Evolutionary conservation across 2,329 filamentous ascomycete species (phyloP).

Genomic region (Diaporthe longicolla): DNA sequence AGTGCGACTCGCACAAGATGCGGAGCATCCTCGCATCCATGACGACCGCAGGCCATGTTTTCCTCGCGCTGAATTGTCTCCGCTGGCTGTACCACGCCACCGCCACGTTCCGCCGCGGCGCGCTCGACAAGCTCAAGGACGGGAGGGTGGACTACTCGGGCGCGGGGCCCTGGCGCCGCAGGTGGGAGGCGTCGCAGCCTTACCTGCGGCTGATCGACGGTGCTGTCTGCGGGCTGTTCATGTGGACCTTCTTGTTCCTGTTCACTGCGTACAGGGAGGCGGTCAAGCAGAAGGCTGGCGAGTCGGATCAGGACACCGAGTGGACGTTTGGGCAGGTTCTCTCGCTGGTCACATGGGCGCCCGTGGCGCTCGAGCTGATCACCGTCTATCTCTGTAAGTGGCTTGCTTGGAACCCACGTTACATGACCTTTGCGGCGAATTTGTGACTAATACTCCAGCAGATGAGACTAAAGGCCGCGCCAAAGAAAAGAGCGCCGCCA

Average conservation of each 20-base stretch:
- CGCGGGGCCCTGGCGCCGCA: constrained; percentile 6
- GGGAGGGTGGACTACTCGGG: background rate
- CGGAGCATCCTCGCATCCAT: constrained; percentile 16
- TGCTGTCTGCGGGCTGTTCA: constrained; percentile 43
- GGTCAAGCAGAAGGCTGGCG: constrained; percentile 43
- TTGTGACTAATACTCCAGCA: background rate
- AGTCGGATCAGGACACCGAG: constrained; percentile 45
- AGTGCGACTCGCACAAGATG: constrained; percentile 39
- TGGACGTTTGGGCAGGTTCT: constrained; percentile 53
- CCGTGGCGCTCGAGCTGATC: constrained; percentile 48
- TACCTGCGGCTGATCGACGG: constrained; percentile 43
- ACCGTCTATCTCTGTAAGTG: constrained; percentile 48
- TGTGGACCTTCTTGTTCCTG: constrained; percentile 50
- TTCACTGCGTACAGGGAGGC: constrained; percentile 48
- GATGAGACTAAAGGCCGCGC: constrained; percentile 22
- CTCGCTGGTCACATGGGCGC: constrained; percentile 50
- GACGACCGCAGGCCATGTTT: constrained; percentile 34
- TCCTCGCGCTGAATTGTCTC: constrained; percentile 42
- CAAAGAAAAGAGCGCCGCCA: constrained; percentile 4
- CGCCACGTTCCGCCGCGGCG: constrained; percentile 13
- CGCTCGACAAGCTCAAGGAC: background rate
- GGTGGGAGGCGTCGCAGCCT: constrained; percentile 28
- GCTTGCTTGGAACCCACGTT: no score
- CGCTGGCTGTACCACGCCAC: constrained; percentile 43
- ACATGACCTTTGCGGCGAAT: no score